Evolutionary conservation across 305 asterid species (phyloP), one percentile per base, ranked within the genome.

Genomic region (Rubia tinctorum): DNA sequence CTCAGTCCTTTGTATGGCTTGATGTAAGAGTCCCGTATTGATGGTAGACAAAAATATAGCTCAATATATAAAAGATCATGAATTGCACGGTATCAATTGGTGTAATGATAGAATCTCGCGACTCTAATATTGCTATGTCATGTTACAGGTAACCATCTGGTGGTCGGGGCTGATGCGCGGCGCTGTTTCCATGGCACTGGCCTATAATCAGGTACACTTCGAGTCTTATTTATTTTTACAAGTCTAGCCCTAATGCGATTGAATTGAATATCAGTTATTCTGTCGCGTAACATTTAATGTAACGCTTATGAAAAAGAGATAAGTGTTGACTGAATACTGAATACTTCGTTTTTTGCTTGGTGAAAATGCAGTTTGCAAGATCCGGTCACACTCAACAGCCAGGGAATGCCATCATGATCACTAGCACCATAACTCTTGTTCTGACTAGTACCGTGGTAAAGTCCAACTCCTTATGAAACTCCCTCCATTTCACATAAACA

Each of bases 141-240:
- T 30, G 59, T 51, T 27, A 68, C 86, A 91, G 97, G 83, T 86
- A 56, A 84, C 86, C 44, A 83, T 93, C 73, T 93, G 95, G 93
- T 93, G 97, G 98, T 87, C 96, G 79, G 98, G 98, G 77, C 84
- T 93, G 42, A 91, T 87, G 88, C 86, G 98, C 47, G 98, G 98
- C 17, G 91, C 97, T 23, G 95, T 93, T 42, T 91, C 97, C 18
- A 82, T 93, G 92, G 97, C 98, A 7, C 75, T 93, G 67, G 93
- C 92, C 80, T 91, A 93, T 82, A 89, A 87, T 77, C 95, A 93
- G 93, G 98, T 91, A 80, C 34, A 39, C 65, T 8, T n/a, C 18
- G 37, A 11, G 40, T 66, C 60, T 22, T 2, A 6, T 76, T 11
- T 8, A 17, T 51, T 40, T 17, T 44, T 44, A 3, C 10, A 45